These are phyloP conservation scores for Schwanniomyces sp. DNA, from an alignment of 805 yeast genomes.

Conservation along the genomic window DNA sequence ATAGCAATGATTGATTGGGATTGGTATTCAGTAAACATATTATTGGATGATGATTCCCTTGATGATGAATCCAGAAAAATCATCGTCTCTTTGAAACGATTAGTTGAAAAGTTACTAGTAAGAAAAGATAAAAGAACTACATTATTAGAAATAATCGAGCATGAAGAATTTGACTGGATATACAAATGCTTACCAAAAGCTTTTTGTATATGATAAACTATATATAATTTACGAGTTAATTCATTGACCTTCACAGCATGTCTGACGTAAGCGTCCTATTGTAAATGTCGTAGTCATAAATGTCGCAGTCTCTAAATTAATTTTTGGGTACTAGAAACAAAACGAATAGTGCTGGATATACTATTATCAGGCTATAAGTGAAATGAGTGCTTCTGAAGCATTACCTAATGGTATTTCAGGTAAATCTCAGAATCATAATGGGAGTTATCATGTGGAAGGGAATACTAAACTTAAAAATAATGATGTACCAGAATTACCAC, in stretches of 20 bases:
- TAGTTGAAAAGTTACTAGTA: conserved; percentile 36
- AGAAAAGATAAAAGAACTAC: conserved; percentile 34
- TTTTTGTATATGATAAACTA: background rate
- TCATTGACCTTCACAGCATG: background rate
- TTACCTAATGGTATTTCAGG: background rate
- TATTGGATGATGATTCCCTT: conserved; percentile 8
- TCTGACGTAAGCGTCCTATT: background rate
- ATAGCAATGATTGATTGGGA: conserved; percentile 93
- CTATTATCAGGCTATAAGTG: background rate
- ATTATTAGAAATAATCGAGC: conserved; percentile 7
- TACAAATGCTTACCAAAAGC: background rate
- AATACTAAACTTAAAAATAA: background rate
- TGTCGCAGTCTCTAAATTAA: background rate
- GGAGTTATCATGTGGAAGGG: background rate
- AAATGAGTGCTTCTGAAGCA: conserved; percentile 2
- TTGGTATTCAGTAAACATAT: conserved; percentile 55
- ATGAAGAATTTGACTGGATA: conserved; percentile 6
- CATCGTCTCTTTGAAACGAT: conserved; percentile 19
- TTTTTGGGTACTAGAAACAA: background rate
- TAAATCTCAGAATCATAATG: background rate
- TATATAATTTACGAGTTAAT: background rate
- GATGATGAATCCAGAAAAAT: conserved; percentile 16
- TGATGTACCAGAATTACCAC: conserved; percentile 52
- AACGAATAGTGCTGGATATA: background rate
- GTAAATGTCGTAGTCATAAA: background rate